Evolutionary conservation across 108 stramenopile species (phyloP).

Genomic region (Aurantiochytrium sp.): DNA sequence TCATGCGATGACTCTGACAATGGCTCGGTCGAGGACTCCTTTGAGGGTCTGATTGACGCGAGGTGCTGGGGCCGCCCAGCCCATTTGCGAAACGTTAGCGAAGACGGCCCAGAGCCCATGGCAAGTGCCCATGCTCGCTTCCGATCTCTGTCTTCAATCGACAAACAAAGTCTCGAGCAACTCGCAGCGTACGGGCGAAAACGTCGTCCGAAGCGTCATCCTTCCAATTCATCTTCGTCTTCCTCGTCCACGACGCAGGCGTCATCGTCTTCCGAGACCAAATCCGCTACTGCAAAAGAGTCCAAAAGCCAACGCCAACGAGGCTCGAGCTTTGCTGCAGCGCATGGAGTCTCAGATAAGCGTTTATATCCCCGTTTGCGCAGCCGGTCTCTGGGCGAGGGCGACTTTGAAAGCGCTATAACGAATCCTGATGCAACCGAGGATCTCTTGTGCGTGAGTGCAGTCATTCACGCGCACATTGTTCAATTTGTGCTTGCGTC

Average conservation of each 20-base stretch:
- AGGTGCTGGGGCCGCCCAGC: not conserved
- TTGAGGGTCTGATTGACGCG: not conserved
- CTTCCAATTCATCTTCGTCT: not conserved
- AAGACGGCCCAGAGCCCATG: not conserved
- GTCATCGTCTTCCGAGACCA: not conserved
- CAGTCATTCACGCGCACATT: not conserved
- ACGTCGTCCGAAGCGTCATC: not conserved
- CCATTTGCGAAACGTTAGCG: not conserved
- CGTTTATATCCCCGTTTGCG: not conserved
- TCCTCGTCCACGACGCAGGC: not conserved
- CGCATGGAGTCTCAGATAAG: not conserved
- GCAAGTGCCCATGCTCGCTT: not conserved
- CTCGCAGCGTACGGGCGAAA: not conserved
- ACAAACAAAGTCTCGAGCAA: not conserved
- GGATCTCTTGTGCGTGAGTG: not conserved
- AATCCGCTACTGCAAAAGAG: not conserved
- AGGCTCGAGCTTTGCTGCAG: not conserved
- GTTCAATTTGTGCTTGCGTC: not conserved
- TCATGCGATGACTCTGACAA: not conserved
- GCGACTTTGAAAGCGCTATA: not conserved
- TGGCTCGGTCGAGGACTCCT: not conserved
- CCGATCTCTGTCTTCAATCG: not conserved
- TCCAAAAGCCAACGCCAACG: not conserved
- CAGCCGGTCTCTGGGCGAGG: not conserved
- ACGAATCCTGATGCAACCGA: not conserved